A percentile compares a stretch with the other conserved stretches of the same genome.
These are phyloP conservation scores for Trypanosoma platydactyli DNA, from an alignment of 208 protist species.

Conservation along the genomic window DNA sequence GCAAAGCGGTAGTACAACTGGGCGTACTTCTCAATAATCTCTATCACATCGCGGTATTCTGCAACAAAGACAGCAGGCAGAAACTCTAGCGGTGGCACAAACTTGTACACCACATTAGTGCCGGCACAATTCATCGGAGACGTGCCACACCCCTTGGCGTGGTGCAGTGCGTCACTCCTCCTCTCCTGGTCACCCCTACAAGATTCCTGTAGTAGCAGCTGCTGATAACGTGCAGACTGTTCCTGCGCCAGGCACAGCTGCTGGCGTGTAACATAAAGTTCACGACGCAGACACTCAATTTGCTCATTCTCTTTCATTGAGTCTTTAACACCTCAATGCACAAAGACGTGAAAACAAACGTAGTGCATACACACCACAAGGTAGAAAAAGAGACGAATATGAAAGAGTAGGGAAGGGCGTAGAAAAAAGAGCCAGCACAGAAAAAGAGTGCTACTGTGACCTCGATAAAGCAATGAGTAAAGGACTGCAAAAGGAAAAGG, in stretches of 20 bases:
- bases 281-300: background rate
- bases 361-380: constrained; percentile 22
- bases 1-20: constrained; percentile 15
- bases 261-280: background rate
- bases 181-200: constrained; percentile 18
- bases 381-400: constrained; percentile 4
- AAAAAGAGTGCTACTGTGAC: too few species aligned
- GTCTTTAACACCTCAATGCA: background rate
- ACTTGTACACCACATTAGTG: constrained; percentile 7
- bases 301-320: background rate
- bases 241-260: background rate
- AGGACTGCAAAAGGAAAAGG: too few species aligned
- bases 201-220: constrained; percentile 12
- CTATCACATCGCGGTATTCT: constrained; percentile 16
- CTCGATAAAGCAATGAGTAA: too few species aligned
- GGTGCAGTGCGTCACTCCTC: background rate
- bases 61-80: constrained; percentile 18
- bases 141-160: too few species aligned
- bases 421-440: constrained; percentile 8
- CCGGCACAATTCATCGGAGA: background rate
- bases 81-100: constrained; percentile 21
- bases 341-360: constrained; percentile 18
- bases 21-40: constrained; percentile 20
- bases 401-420: constrained; percentile 13
- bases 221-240: background rate